These are phyloP conservation scores for Pseudomonodictys pantanalensis DNA, from an alignment of 495 filamentous ascomycete genomes.

Conservation along the genomic window DNA sequence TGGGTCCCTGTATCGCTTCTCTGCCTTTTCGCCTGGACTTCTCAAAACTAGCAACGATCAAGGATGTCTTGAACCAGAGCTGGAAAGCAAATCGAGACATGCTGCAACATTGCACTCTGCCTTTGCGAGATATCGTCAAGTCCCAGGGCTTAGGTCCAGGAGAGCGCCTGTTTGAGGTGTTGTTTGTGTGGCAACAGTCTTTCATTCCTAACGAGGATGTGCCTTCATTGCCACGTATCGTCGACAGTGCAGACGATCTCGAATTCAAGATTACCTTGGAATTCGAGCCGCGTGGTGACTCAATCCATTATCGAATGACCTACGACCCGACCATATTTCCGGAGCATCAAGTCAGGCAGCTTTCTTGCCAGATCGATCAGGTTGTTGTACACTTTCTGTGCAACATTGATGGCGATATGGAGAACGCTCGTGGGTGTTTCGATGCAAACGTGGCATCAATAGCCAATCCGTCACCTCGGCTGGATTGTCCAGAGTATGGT, in stretches of 20 bases:
- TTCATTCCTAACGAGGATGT: conserved; percentile 42
- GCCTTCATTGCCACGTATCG: conserved; percentile 45
- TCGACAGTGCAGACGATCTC: conserved; percentile 60
- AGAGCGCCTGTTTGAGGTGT: conserved; percentile 60
- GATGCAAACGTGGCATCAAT: conserved; percentile 51
- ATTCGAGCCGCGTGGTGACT: conserved; percentile 54
- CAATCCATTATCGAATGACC: conserved; percentile 49
- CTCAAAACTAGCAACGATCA: conserved; percentile 45
- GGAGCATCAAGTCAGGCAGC: conserved; percentile 47
- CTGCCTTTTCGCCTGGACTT: conserved; percentile 63
- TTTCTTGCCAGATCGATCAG: conserved; percentile 57
- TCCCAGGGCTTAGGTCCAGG: conserved; percentile 48
- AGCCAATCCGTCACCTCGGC: conserved; percentile 46
- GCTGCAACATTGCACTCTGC: conserved; percentile 55
- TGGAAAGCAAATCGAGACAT: conserved; percentile 60
- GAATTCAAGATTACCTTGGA: conserved; percentile 74
- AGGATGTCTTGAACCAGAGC: conserved; percentile 57
- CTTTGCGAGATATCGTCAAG: conserved; percentile 65
- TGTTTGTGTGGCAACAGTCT: conserved; percentile 77
- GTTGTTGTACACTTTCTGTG: conserved; percentile 50
- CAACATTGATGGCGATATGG: conserved; percentile 40
- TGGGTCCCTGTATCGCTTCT: conserved; percentile 70
- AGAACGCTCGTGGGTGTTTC: conserved; percentile 42
- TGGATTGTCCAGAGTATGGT: conserved; percentile 7
- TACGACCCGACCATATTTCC: conserved; percentile 53